Conservation (phyloP, 768 basidiomycete genomes). For the Chalciporus piperatus region DNA sequence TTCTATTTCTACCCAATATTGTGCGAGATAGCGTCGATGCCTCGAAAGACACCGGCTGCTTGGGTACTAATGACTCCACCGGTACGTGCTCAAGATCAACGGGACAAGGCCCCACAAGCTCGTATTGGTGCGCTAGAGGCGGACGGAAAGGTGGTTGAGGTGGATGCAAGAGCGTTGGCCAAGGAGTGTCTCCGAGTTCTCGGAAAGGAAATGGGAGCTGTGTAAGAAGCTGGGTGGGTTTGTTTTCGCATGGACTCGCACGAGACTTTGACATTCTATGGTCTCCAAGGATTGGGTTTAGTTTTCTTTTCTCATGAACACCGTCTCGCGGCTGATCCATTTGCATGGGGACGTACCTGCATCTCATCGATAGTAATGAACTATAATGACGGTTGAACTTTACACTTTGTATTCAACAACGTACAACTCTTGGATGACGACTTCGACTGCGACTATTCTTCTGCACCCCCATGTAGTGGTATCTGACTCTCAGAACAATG, state of each 20-base stretch:
- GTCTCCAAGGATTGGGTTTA: neutral
- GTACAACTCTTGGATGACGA: neutral
- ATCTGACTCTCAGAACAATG: neutral
- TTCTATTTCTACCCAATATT: conserved; percentile 84
- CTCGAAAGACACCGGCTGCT: conserved; percentile 61
- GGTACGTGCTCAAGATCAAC: conserved; percentile 10
- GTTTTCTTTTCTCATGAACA: neutral
- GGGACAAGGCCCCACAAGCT: conserved; percentile 9
- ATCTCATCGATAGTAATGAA: neutral
- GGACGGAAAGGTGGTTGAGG: conserved; percentile 36
- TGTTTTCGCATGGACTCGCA: neutral
- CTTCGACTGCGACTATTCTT: neutral
- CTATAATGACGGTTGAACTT: neutral
- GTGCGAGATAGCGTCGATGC: conserved; percentile 75
- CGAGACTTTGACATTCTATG: neutral
- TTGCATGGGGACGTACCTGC: neutral
- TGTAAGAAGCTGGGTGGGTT: conserved; percentile 11
- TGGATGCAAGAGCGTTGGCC: conserved; percentile 67
- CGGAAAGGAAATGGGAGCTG: conserved; percentile 69
- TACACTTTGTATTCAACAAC: neutral
- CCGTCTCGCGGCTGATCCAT: neutral
- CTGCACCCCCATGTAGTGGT: neutral
- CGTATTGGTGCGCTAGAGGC: conserved; percentile 22
- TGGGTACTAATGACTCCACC: conserved; percentile 45
- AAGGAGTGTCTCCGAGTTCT: conserved; percentile 65